Conservation (phyloP, 2,329 filamentous ascomycete genomes). For the Cadophora gregata region DNA sequence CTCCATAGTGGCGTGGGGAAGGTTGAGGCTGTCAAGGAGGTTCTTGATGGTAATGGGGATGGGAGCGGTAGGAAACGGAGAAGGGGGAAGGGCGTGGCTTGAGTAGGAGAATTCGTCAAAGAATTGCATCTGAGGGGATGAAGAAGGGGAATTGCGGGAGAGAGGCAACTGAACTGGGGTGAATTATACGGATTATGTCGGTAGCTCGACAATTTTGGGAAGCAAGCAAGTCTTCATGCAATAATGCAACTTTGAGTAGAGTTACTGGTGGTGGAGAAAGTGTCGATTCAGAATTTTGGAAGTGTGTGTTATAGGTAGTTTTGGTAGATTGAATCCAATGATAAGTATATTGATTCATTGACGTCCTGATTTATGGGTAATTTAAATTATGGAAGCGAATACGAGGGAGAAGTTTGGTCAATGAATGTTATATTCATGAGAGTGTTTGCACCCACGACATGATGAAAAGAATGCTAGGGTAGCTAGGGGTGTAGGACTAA, state of each 20-base stretch:
- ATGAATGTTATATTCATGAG: too few relatives aligned
- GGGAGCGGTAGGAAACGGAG: background rate
- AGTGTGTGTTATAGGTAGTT: background rate
- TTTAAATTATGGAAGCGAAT: too few relatives aligned
- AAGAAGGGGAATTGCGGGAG: background rate
- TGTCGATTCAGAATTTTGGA: background rate
- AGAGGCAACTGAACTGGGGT: too few relatives aligned
- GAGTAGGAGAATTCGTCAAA: background rate
- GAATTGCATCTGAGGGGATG: background rate
- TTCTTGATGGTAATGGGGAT: background rate
- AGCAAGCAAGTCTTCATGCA: conserved; percentile 1
- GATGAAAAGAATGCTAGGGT: too few relatives aligned
- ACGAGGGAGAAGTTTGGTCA: too few relatives aligned
- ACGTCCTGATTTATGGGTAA: too few relatives aligned
- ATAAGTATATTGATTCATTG: background rate
- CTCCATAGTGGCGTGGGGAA: background rate
- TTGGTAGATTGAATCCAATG: background rate
- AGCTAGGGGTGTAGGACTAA: too few relatives aligned
- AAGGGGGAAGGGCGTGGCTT: background rate
- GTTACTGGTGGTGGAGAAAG: background rate
- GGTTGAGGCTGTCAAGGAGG: background rate
- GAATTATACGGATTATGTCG: background rate
- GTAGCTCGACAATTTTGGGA: conserved; percentile 7
- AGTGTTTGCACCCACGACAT: too few relatives aligned
- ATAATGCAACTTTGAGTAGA: conserved; percentile 10